A percentile compares a stretch with the other conserved stretches of the same genome.
These are phyloP conservation scores for Ogataea henricii DNA, from an alignment of 805 yeast genomes.

Conservation along the genomic window DNA sequence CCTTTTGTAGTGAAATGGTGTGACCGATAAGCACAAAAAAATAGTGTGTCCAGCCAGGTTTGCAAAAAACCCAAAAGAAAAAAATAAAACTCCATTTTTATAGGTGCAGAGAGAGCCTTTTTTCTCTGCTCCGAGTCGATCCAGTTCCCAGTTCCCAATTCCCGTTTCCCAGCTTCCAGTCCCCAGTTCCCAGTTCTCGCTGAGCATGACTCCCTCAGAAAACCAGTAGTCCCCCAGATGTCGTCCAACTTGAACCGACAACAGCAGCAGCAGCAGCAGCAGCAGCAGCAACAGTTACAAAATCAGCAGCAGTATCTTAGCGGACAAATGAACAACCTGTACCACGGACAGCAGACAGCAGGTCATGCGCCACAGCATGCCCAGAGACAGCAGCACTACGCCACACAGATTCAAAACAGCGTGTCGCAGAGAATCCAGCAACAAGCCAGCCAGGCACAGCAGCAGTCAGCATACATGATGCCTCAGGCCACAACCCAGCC, in stretches of 20 bases:
- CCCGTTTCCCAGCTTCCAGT: too few relatives aligned
- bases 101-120: too few relatives aligned
- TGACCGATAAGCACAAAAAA: too few relatives aligned
- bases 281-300: conserved; percentile 7
- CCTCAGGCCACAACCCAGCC: conserved; percentile 33
- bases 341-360: conserved; percentile 12
- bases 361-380: conserved; percentile 5
- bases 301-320: conserved; percentile 13
- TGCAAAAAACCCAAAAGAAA: not conserved
- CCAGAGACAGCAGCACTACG: conserved; percentile 25
- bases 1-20: too few relatives aligned
- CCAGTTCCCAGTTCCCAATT: too few relatives aligned
- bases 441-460: not conserved
- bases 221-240: not conserved
- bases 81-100: not conserved
- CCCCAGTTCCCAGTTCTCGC: not conserved
- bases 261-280: conserved; percentile 12
- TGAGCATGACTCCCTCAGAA: too few relatives aligned
- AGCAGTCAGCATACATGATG: conserved; percentile 21
- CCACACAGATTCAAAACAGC: conserved; percentile 19
- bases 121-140: too few relatives aligned
- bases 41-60: not conserved
- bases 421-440: conserved; percentile 7
- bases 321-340: conserved; percentile 5
- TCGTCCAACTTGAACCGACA: conserved; percentile 13